Percentiles rank a stretch among this genome's conserved stretches.
phyloP scores from a whole-genome alignment of 2,329 filamentous ascomycete species.

The Pseudogymnoascus sp. region DNA sequence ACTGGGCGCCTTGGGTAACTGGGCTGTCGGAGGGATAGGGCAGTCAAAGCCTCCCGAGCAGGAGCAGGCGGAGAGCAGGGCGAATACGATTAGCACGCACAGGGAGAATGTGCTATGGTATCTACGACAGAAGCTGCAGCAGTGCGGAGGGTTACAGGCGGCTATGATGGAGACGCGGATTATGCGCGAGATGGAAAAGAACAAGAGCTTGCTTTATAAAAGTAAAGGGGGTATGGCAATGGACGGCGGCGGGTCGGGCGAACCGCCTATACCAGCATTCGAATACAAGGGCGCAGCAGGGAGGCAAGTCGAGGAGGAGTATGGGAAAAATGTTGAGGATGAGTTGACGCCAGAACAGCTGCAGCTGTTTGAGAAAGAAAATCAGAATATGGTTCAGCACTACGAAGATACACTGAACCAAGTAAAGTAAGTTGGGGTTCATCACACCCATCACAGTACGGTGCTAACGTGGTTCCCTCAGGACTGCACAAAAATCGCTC shows the following conservation, averaged over 20 bases:
- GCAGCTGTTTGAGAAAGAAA: slow-evolving; percentile 89
- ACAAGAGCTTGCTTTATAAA: slow-evolving; percentile 75
- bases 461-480: slow-evolving; percentile 30
- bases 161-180: slow-evolving; percentile 90
- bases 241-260: slow-evolving; percentile 21
- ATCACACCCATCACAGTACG: background rate
- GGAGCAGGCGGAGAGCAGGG: slow-evolving; percentile 60
- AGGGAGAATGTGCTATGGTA: slow-evolving; percentile 81
- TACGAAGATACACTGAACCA: slow-evolving; percentile 93
- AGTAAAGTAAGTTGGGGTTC: slow-evolving; percentile 62
- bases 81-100: slow-evolving; percentile 60
- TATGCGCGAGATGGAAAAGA: slow-evolving; percentile 79
- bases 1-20: slow-evolving; percentile 55
- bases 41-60: slow-evolving; percentile 58
- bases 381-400: slow-evolving; percentile 85
- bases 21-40: slow-evolving; percentile 60
- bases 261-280: slow-evolving; percentile 15
- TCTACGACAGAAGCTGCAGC: slow-evolving; percentile 66
- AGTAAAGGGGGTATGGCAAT: slow-evolving; percentile 34
- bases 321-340: slow-evolving; percentile 30
- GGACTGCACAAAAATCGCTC: slow-evolving; percentile 81
- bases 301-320: slow-evolving; percentile 19
- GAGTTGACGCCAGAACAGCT: slow-evolving; percentile 76
- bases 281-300: slow-evolving; percentile 14
- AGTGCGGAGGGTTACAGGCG: slow-evolving; percentile 70